Percentiles rank a stretch among this genome's conserved stretches.
Conservation (phyloP, 345 rosid genomes). For the Populus tremula region DNA sequence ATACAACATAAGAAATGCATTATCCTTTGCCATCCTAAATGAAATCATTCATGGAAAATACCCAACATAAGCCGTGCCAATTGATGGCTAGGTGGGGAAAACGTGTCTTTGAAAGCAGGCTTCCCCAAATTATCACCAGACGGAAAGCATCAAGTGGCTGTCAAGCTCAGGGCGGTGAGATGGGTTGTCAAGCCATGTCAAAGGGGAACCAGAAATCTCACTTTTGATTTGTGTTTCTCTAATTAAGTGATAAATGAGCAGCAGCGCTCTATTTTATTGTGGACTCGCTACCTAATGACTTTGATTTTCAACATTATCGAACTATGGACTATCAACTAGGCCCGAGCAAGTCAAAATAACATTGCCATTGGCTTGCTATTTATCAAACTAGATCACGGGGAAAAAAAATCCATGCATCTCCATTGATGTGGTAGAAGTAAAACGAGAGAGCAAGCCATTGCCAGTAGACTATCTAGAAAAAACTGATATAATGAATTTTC, state of each 20-base stretch:
- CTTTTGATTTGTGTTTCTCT: not conserved
- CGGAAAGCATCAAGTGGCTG: not conserved
- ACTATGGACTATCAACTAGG: not conserved
- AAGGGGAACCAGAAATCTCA: not conserved
- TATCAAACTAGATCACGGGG: not conserved
- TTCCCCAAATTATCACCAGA: not conserved
- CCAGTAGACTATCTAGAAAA: not conserved
- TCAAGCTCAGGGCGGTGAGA: not conserved
- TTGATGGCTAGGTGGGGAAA: slow-evolving; percentile 9
- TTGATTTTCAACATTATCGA: not conserved
- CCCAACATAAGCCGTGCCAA: not conserved
- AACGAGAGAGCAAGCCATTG: not conserved
- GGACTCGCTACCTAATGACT: not conserved
- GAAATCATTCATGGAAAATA: not conserved
- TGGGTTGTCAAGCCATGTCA: not conserved
- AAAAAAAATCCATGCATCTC: no score
- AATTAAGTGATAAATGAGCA: not conserved
- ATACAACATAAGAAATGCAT: no score
- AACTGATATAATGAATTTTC: not conserved
- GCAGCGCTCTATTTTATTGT: not conserved
- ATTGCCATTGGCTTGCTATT: not conserved
- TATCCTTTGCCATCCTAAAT: not conserved
- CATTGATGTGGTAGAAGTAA: not conserved
- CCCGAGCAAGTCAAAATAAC: not conserved
- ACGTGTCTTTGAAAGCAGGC: not conserved